Percentiles rank a stretch among this genome's conserved stretches.
These are phyloP conservation scores for Novymonas esmeraldas DNA, from an alignment of 208 protist genomes.

Conservation along the genomic window DNA sequence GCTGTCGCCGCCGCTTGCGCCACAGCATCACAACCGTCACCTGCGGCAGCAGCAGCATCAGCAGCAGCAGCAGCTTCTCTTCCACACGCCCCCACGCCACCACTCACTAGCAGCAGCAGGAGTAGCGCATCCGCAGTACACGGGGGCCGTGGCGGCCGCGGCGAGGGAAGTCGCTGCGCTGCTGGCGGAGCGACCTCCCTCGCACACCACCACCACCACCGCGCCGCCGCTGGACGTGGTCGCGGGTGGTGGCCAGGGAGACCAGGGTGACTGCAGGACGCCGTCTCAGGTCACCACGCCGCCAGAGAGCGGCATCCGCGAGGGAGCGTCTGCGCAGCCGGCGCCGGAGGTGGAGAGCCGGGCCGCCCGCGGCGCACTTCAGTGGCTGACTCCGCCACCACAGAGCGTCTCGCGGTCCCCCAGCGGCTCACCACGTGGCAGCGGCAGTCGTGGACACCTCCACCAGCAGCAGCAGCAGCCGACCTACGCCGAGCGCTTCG, in stretches of 20 bases:
- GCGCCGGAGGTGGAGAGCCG: background rate
- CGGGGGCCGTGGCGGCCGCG: background rate
- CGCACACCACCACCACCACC: too few species aligned
- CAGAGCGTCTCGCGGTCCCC: slow-evolving; percentile 37
- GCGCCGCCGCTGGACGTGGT: background rate
- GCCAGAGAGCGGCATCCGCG: too few species aligned
- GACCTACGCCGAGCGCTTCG: slow-evolving; percentile 24
- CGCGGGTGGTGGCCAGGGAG: too few species aligned
- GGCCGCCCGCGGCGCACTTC: background rate
- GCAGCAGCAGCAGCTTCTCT: slow-evolving; percentile 11
- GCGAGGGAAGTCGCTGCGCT: slow-evolving; percentile 13
- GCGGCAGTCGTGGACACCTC: background rate
- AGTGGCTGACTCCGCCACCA: slow-evolving; percentile 27
- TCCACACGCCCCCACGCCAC: slow-evolving; percentile 9
- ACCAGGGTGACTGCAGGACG: too few species aligned
- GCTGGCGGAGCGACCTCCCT: background rate
- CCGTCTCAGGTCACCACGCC: too few species aligned
- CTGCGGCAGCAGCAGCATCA: slow-evolving; percentile 7
- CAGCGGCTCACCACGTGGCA: slow-evolving; percentile 3
- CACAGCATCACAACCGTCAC: too few species aligned
- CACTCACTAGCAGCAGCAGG: background rate
- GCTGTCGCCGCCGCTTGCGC: too few species aligned
- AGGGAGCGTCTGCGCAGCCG: too few species aligned
- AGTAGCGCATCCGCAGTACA: too few species aligned
- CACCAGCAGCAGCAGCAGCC: slow-evolving; percentile 6